Evolutionary conservation across 345 rosid genomes (phyloP).

Genomic region (Melaleuca quinquenervia): DNA sequence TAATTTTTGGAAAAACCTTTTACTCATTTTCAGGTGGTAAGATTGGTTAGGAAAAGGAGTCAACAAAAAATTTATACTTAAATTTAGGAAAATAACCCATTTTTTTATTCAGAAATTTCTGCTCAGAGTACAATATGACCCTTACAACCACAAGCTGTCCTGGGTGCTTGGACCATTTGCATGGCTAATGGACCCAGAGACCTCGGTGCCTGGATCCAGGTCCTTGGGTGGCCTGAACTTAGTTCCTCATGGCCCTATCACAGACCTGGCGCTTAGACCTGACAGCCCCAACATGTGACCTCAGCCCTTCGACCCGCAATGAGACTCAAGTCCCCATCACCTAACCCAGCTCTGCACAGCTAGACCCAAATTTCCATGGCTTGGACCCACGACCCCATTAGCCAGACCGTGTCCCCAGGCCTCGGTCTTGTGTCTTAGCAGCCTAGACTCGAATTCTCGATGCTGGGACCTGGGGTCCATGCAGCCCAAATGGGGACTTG

Average conservation of each 20-base stretch:
- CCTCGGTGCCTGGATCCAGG: background rate
- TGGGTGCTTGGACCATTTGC: background rate
- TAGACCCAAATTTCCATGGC: background rate
- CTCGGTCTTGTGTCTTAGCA: background rate
- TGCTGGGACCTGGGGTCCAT: background rate
- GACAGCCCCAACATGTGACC: background rate
- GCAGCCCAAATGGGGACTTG: background rate
- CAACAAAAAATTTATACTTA: background rate
- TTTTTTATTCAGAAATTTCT: background rate
- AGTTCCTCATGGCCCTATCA: background rate
- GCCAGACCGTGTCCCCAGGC: background rate
- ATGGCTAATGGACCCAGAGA: background rate
- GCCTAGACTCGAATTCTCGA: background rate
- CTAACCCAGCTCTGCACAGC: background rate
- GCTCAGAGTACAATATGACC: background rate
- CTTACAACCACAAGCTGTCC: background rate
- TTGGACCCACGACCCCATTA: background rate
- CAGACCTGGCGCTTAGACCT: background rate
- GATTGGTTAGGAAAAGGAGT: background rate
- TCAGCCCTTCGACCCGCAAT: no score
- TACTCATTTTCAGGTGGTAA: background rate
- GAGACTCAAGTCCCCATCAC: background rate
- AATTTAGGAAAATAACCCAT: background rate
- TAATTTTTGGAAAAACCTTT: background rate
- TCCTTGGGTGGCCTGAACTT: background rate